Percentiles rank a stretch among this genome's conserved stretches.
Conservation (phyloP, 352 stramenopile genomes). For the Blastocystis sp. region DNA sequence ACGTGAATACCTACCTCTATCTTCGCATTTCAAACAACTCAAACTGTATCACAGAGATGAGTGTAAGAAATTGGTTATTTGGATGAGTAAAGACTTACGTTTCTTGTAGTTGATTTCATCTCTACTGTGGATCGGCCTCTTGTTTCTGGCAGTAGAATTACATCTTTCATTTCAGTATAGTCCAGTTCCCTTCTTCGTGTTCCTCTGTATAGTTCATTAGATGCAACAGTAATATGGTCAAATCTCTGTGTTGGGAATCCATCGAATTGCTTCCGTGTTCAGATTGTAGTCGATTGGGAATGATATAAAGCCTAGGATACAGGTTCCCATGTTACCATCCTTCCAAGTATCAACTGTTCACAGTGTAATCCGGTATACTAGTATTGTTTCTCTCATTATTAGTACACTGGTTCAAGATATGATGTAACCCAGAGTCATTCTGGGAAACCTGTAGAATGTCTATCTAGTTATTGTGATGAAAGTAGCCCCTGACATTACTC, state of each 20-base stretch:
- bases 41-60: no score
- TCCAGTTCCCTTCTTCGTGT: no score
- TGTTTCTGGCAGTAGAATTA: no score
- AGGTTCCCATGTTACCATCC: not conserved
- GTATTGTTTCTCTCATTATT: not conserved
- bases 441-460: not conserved
- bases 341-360: not conserved
- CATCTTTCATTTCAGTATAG: no score
- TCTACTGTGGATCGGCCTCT: no score
- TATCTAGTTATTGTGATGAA: not conserved
- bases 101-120: no score
- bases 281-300: not conserved
- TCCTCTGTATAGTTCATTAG: not conserved
- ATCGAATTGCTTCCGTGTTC: not conserved
- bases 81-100: no score
- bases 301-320: not conserved
- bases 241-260: not conserved
- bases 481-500: not conserved
- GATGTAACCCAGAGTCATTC: not conserved
- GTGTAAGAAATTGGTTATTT: no score
- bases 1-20: no score
- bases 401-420: not conserved
- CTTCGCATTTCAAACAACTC: no score
- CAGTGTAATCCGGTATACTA: not conserved
- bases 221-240: not conserved